Evolutionary conservation across 2,329 filamentous ascomycete species (phyloP).

Genomic region (Diaporthe humulicola): DNA sequence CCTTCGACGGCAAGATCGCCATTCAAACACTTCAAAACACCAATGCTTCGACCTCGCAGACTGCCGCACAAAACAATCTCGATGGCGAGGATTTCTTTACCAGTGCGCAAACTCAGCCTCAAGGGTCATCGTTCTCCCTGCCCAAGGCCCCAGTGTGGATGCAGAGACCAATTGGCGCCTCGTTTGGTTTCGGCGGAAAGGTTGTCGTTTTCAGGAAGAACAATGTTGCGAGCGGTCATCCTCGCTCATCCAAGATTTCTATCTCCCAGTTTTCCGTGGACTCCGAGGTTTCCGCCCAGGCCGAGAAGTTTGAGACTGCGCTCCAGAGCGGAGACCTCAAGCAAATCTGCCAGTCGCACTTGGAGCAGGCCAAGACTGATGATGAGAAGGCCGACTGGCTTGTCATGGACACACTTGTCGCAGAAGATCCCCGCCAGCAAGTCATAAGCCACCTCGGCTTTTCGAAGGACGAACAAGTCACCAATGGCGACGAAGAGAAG

Average conservation of each 20-base stretch:
- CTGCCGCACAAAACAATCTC: constrained; percentile 75
- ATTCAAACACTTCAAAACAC: constrained; percentile 96
- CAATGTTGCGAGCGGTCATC: constrained; percentile 71
- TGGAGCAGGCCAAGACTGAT: constrained; percentile 81
- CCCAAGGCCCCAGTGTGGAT: constrained; percentile 91
- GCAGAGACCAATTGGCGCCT: constrained; percentile 84
- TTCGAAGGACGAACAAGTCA: constrained; percentile 68
- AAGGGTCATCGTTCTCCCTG: constrained; percentile 90
- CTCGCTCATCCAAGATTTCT: constrained; percentile 79
- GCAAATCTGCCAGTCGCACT: constrained; percentile 84
- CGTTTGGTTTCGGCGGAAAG: constrained; percentile 97
- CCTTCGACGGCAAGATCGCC: constrained; percentile 96
- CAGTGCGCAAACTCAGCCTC: constrained; percentile 90
- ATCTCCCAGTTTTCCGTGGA: constrained; percentile 94
- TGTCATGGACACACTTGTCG: constrained; percentile 89
- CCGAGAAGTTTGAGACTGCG: constrained; percentile 87
- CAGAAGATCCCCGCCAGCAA: constrained; percentile 86
- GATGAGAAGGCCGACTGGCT: constrained; percentile 98
- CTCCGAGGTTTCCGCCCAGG: constrained; percentile 84
- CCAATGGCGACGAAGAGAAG: constrained; percentile 56
- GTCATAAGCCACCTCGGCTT: constrained; percentile 95
- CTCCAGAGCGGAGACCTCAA: constrained; percentile 83
- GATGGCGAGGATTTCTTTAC: constrained; percentile 98
- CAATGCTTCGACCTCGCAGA: constrained; percentile 80
- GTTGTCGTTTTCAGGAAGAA: constrained; percentile 80